Evolutionary conservation across 805 yeast genomes (phyloP), one percentile per base, ranked within the genome.

Genomic region (Saturnispora kantuleensis): DNA sequence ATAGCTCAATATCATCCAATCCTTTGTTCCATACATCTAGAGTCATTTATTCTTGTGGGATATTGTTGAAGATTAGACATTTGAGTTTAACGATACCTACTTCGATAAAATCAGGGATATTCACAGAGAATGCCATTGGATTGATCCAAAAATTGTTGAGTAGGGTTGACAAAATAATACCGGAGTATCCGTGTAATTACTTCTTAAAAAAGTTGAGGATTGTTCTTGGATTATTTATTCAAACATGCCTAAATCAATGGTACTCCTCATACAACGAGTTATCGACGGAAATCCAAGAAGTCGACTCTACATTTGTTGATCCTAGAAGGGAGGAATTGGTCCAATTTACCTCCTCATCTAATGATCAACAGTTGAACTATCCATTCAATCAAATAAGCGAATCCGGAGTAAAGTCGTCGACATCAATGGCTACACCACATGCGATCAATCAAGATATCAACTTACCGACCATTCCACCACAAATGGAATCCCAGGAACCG

Each of bases 1-100:
- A 65, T 5, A 68, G 64, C n/a, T 64, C 68, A n/a, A 64, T 81
- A 16, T 73, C 81, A 0, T 60, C 71, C 2, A 64, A 76, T 46
- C 89, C 89, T 4, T 60, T 79, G 36, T 70, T 75, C 45, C 76
- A 73, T 50, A 69, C 71, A 30, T 66, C 81, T 2, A 65, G 85
- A 50, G 65, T 78, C 32, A 69, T 79, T n/a, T 79, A 79, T 54
- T 76, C 81, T 0, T 76, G 80, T 0, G 87, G 86, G 7, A 71
- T 79, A 70, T 63, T 80, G 26, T 59, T 80, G 44, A 67, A 82
- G 44, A 58, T 79, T 36, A 60, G 85, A 31, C 79, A 72, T 57
- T 61, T 76, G 38, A 69, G 74, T n/a, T 57, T 79, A 10, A 68
- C 79, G 10, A 62, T 77, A 5, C 80, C 82, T 1, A 60, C 69